Percentiles rank a stretch among this genome's conserved stretches.
These are phyloP conservation scores for Sporothrix humicola DNA, from an alignment of 2,329 filamentous ascomycete species.

Conservation along the genomic window DNA sequence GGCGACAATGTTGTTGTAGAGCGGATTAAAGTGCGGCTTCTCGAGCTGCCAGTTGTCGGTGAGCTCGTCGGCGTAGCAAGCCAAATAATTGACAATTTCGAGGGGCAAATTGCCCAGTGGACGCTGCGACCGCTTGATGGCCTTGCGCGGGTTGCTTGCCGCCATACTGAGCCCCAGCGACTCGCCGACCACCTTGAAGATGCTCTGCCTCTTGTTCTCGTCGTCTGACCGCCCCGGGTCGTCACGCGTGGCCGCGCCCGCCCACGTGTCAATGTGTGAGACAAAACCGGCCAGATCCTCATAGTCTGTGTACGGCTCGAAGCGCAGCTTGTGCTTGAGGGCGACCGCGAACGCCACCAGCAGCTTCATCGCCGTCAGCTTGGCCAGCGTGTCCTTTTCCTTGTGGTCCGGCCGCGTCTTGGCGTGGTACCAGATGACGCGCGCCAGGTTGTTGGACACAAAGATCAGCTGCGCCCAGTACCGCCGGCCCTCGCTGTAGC, in stretches of 20 bases:
- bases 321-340: slow-evolving; percentile 74
- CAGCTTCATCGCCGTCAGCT: slow-evolving; percentile 71
- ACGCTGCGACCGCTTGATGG: slow-evolving; percentile 68
- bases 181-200: slow-evolving; percentile 63
- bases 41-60: slow-evolving; percentile 57
- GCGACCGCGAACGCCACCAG: slow-evolving; percentile 72
- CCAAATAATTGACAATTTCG: slow-evolving; percentile 72
- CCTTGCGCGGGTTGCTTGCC: slow-evolving; percentile 70
- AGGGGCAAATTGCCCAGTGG: slow-evolving; percentile 74
- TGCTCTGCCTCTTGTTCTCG: slow-evolving; percentile 37
- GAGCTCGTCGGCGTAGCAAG: slow-evolving; percentile 64
- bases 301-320: slow-evolving; percentile 73
- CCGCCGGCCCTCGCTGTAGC: slow-evolving; percentile 59
- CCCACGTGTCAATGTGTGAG: slow-evolving; percentile 69
- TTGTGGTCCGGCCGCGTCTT: slow-evolving; percentile 60
- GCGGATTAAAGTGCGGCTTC: slow-evolving; percentile 49
- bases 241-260: slow-evolving; percentile 51
- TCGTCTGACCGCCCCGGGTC: slow-evolving; percentile 45
- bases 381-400: slow-evolving; percentile 70
- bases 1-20: slow-evolving; percentile 52
- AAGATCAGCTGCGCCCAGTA: slow-evolving; percentile 63
- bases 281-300: slow-evolving; percentile 67
- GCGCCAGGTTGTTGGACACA: slow-evolving; percentile 70
- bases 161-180: slow-evolving; percentile 72
- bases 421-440: slow-evolving; percentile 82